A percentile compares a stretch with the other conserved stretches of the same genome.
These are phyloP conservation scores for Xanthoconium purpureum DNA, from an alignment of 768 basidiomycete species.

Conservation along the genomic window DNA sequence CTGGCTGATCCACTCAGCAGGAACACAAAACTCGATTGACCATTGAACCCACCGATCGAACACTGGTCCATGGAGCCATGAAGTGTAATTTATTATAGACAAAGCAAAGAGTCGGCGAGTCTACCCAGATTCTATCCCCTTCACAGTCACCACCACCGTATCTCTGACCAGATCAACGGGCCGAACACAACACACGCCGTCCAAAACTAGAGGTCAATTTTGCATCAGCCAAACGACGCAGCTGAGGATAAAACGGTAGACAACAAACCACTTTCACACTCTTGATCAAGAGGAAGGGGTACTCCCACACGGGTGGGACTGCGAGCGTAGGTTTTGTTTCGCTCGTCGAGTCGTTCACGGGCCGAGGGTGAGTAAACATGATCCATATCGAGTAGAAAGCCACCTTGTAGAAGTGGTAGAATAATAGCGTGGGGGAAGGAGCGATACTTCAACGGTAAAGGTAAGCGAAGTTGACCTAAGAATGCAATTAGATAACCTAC, in stretches of 20 bases:
- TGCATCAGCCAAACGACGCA: not conserved
- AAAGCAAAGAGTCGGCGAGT: not conserved
- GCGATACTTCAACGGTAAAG: slow-evolving; percentile 50
- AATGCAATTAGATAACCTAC: slow-evolving; percentile 42
- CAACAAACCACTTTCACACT: slow-evolving; percentile 69
- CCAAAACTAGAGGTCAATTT: slow-evolving; percentile 63
- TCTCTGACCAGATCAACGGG: slow-evolving; percentile 85
- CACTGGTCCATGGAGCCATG: not conserved
- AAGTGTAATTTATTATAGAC: slow-evolving; percentile 8
- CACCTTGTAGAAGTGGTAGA: slow-evolving; percentile 92
- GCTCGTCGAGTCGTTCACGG: slow-evolving; percentile 3
- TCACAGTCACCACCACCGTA: slow-evolving; percentile 59
- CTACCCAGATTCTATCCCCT: not conserved
- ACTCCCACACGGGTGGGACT: slow-evolving; percentile 53
- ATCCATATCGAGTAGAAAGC: slow-evolving; percentile 94
- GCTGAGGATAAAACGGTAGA: not conserved
- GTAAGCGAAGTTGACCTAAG: not conserved
- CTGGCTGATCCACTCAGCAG: too few relatives aligned
- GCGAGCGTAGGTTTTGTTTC: slow-evolving; percentile 39
- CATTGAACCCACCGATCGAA: not conserved
- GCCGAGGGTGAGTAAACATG: slow-evolving; percentile 67
- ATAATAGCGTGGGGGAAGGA: slow-evolving; percentile 76
- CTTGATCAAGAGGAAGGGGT: slow-evolving; percentile 63
- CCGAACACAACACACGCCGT: slow-evolving; percentile 87
- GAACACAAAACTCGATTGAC: too few relatives aligned